Percentiles rank a stretch among this genome's conserved stretches.
phyloP scores from a whole-genome alignment of 2,329 filamentous ascomycete species.

The Claviceps paspali region DNA sequence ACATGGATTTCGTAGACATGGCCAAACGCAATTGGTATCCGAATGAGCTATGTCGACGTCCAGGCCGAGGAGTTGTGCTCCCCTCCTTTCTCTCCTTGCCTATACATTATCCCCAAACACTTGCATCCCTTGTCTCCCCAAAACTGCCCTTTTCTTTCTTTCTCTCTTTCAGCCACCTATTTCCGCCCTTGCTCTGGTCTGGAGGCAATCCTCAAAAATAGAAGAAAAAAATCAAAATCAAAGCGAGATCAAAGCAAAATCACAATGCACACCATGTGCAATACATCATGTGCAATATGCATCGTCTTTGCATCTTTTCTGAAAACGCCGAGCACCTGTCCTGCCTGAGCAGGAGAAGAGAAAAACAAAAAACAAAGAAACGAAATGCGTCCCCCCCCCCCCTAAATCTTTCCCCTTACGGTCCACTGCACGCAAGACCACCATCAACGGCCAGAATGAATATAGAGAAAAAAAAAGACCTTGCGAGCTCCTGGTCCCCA shows the following conservation, averaged over 20 bases:
- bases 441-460: too few species aligned
- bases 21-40: background rate
- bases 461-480: too few species aligned
- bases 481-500: too few species aligned
- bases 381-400: background rate
- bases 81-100: background rate
- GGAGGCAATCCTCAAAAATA: background rate
- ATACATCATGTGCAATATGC: too few species aligned
- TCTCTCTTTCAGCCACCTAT: background rate
- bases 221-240: too few species aligned
- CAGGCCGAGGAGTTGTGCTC: background rate
- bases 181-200: background rate
- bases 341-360: constrained; percentile 1
- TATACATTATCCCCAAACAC: background rate
- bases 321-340: constrained; percentile 5
- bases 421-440: too few species aligned
- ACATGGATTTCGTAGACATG: too few species aligned
- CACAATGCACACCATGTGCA: constrained; percentile 1
- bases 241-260: too few species aligned
- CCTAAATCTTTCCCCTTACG: too few species aligned
- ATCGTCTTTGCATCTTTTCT: background rate
- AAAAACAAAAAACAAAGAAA: background rate
- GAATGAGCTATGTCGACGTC: background rate
- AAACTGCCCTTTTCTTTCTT: too few species aligned
- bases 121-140: background rate